These are phyloP conservation scores for Coniochaeta prunicola DNA, from an alignment of 2,329 filamentous ascomycete genomes.

Conservation along the genomic window DNA sequence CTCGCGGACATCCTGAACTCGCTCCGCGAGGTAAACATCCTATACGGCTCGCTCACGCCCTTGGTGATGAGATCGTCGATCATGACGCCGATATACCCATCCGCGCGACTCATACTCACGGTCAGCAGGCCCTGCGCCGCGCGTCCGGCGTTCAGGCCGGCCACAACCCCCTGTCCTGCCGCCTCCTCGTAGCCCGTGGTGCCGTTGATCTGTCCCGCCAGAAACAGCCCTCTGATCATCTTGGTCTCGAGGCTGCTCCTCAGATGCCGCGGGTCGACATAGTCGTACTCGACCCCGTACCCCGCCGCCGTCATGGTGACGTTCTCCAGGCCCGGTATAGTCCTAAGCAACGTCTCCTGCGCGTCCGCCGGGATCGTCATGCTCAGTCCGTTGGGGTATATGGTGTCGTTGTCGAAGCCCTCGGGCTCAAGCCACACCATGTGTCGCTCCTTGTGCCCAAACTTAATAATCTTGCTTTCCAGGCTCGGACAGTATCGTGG, in stretches of 20 bases:
- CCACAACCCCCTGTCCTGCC: slow-evolving; percentile 84
- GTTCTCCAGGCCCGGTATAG: slow-evolving; percentile 80
- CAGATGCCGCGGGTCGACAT: slow-evolving; percentile 86
- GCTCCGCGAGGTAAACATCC: slow-evolving; percentile 95
- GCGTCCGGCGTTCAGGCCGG: slow-evolving; percentile 91
- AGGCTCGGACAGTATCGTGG: slow-evolving; percentile 93
- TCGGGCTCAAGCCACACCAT: slow-evolving; percentile 97
- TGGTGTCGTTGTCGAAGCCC: slow-evolving; percentile 79
- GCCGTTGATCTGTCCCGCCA: slow-evolving; percentile 96
- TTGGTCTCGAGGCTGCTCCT: slow-evolving; percentile 92
- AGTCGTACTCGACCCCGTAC: slow-evolving; percentile 98
- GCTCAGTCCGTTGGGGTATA: slow-evolving; percentile 94
- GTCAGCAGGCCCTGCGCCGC: slow-evolving; percentile 58
- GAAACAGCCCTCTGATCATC: slow-evolving; percentile 76
- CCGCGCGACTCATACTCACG: slow-evolving; percentile 67
- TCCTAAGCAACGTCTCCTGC: slow-evolving; percentile 78
- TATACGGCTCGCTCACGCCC: slow-evolving; percentile 92
- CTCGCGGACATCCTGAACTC: slow-evolving; percentile 92
- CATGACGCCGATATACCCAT: slow-evolving; percentile 98
- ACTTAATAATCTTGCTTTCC: slow-evolving; percentile 88
- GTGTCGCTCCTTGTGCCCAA: slow-evolving; percentile 71
- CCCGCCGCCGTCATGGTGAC: slow-evolving; percentile 90
- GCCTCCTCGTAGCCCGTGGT: slow-evolving; percentile 98
- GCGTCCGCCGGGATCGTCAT: slow-evolving; percentile 92
- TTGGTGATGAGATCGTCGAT: slow-evolving; percentile 97